These are phyloP conservation scores for Lipomyces kockii DNA, from an alignment of 805 yeast genomes.

Conservation along the genomic window DNA sequence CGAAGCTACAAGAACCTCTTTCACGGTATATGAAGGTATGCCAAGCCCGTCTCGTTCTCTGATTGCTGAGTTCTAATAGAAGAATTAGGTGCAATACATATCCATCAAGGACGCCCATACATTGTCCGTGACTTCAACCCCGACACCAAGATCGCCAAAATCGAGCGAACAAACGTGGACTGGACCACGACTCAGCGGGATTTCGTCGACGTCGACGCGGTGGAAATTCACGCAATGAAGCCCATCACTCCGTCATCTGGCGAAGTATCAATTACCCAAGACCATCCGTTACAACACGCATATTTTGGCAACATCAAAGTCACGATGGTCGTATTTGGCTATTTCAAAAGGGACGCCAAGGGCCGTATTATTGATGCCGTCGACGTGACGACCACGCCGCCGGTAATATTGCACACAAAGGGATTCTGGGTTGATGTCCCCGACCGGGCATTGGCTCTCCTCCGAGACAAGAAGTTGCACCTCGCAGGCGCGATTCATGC, in stretches of 20 bases:
- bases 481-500: constrained; percentile 96
- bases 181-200: constrained; percentile 94
- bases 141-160: constrained; percentile 80
- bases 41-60: neutral
- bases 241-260: neutral
- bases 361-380: constrained; percentile 88
- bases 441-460: constrained; percentile 58
- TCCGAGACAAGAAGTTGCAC: constrained; percentile 62
- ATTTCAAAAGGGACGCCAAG: constrained; percentile 78
- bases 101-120: constrained; percentile 93
- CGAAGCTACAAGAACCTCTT: constrained; percentile 85
- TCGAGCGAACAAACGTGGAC: constrained; percentile 86
- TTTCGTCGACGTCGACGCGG: constrained; percentile 90
- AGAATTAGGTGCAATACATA: constrained; percentile 80
- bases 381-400: constrained; percentile 83
- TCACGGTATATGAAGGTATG: constrained; percentile 70
- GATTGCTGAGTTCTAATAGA: constrained; percentile 42
- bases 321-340: constrained; percentile 86
- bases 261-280: neutral
- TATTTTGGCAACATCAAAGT: constrained; percentile 76
- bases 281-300: constrained; percentile 42
- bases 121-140: constrained; percentile 82
- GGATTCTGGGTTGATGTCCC: constrained; percentile 96
- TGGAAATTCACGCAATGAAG: constrained; percentile 42
- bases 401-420: constrained; percentile 65